Percentiles rank a stretch among this genome's conserved stretches.
These are phyloP conservation scores for Aristolochia fimbriata DNA, from an alignment of 164 flowering plant species.

Conservation along the genomic window DNA sequence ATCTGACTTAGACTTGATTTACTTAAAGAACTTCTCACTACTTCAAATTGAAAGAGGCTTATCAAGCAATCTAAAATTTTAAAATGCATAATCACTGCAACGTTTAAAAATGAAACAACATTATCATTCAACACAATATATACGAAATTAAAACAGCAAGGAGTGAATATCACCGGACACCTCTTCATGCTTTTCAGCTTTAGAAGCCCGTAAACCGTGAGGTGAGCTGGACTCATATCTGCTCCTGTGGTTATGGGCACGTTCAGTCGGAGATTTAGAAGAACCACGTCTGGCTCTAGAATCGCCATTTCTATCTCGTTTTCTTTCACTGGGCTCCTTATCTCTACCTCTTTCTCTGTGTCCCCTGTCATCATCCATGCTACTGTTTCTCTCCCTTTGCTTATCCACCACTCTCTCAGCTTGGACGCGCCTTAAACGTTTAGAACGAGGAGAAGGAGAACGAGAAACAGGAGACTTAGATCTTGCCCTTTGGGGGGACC, in stretches of 20 bases:
- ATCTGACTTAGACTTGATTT: background rate
- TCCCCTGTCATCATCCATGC: background rate
- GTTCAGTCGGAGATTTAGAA: slow-evolving; percentile 47
- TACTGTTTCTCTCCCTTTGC: slow-evolving; percentile 16
- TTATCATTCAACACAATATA: background rate
- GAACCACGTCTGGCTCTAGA: slow-evolving; percentile 26
- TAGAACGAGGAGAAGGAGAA: slow-evolving; percentile 56
- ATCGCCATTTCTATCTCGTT: slow-evolving; percentile 23
- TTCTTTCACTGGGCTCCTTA: slow-evolving; percentile 2
- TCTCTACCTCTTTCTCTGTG: slow-evolving; percentile 1
- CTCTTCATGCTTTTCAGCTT: slow-evolving; percentile 40
- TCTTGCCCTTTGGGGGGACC: slow-evolving; percentile 18
- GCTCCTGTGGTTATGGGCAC: slow-evolving; percentile 18
- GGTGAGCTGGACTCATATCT: slow-evolving; percentile 45
- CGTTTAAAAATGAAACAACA: background rate
- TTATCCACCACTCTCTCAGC: slow-evolving; percentile 24
- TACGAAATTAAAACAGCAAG: background rate
- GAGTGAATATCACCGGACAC: slow-evolving; percentile 52
- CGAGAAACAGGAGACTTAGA: slow-evolving; percentile 17
- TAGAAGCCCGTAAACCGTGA: slow-evolving; percentile 14
- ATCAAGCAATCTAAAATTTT: background rate
- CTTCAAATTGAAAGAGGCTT: background rate
- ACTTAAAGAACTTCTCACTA: background rate
- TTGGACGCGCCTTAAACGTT: slow-evolving; percentile 36
- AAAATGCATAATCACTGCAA: background rate